Evolutionary conservation across 2,329 filamentous ascomycete genomes (phyloP).

Genomic region (Pseudocercospora pini-densiflorae): DNA sequence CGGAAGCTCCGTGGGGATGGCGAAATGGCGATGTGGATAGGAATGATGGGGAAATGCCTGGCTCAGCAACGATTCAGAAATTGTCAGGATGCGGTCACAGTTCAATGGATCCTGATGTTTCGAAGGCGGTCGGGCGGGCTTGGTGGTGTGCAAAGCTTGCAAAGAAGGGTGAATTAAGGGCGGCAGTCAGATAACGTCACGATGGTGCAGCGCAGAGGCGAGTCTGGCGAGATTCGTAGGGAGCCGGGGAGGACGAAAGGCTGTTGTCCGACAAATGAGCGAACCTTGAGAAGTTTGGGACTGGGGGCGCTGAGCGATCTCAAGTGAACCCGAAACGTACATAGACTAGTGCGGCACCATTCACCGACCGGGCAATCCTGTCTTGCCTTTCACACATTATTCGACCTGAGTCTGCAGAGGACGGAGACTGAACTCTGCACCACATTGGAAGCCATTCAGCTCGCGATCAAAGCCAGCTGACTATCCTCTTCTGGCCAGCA

Average conservation of each 20-base stretch:
- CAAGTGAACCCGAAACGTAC: conserved; percentile 6
- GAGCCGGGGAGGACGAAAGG: neutral
- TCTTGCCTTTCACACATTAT: neutral
- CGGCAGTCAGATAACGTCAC: conserved; percentile 1
- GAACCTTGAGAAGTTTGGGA: neutral
- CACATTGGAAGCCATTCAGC: neutral
- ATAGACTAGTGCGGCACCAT: neutral
- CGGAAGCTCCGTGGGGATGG: conserved; percentile 1
- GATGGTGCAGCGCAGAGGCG: neutral
- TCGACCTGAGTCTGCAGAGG: neutral
- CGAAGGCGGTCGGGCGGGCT: neutral
- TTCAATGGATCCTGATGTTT: neutral
- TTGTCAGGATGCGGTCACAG: neutral
- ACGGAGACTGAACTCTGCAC: neutral
- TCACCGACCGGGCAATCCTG: neutral
- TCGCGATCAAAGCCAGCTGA: conserved; percentile 1
- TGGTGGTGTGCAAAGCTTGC: neutral
- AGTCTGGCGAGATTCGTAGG: neutral
- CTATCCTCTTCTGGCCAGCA: neutral
- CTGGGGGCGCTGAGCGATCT: neutral
- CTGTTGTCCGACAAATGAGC: conserved; percentile 6
- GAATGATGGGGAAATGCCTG: neutral
- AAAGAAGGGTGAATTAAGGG: conserved; percentile 9
- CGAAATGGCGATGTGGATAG: neutral
- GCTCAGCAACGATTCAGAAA: no score